phyloP scores from a whole-genome alignment of 345 rosid species.

The Erysimum cheiranthoides region DNA sequence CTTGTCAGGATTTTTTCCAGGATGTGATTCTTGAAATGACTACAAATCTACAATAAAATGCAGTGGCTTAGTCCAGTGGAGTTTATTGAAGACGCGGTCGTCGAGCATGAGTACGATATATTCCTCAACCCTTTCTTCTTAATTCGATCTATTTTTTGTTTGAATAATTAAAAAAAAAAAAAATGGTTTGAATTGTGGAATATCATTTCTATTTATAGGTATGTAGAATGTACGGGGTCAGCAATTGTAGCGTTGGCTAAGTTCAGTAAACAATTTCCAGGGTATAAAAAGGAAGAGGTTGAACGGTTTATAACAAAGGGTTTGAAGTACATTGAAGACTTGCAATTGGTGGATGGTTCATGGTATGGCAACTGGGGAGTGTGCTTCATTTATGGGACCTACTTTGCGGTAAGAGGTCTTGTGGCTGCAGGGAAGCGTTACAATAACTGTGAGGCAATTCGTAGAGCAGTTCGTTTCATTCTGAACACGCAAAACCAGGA shows the following conservation, averaged over 20 bases:
- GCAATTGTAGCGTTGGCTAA: constrained; percentile 34
- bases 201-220: neutral
- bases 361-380: constrained; percentile 37
- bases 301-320: constrained; percentile 53
- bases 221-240: constrained; percentile 63
- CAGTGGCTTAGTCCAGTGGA: constrained; percentile 10
- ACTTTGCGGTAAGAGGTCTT: constrained; percentile 47
- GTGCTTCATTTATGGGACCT: neutral
- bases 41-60: neutral
- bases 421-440: constrained; percentile 40
- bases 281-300: constrained; percentile 54
- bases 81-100: neutral
- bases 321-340: constrained; percentile 45
- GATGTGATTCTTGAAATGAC: too few relatives aligned
- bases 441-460: constrained; percentile 38
- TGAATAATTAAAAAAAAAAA: neutral
- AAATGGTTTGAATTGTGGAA: neutral
- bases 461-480: constrained; percentile 59
- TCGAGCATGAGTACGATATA: constrained; percentile 3
- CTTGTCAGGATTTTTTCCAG: too few relatives aligned
- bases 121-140: neutral
- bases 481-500: constrained; percentile 51
- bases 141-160: neutral
- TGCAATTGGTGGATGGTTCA: constrained; percentile 61
- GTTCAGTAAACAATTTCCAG: constrained; percentile 56